phyloP scores from a whole-genome alignment of 495 filamentous ascomycete species.

The Talaromyces stipitatus region DNA sequence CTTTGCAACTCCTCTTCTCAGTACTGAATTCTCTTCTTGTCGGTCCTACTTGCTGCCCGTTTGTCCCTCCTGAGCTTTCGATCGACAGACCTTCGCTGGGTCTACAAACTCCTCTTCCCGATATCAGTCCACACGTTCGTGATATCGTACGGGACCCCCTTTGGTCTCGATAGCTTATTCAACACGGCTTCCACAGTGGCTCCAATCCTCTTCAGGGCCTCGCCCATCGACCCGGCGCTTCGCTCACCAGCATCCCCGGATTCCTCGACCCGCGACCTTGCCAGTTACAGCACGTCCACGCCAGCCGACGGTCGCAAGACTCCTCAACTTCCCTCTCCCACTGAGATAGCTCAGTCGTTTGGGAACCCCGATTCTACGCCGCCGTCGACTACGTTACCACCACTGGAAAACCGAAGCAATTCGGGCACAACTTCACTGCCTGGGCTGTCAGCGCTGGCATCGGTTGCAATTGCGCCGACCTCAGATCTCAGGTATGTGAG shows the following conservation, averaged over 20 bases:
- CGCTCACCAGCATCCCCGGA: conserved; percentile 37
- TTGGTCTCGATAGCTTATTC: conserved; percentile 9
- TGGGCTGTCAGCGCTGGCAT: conserved; percentile 54
- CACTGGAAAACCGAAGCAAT: conserved; percentile 15
- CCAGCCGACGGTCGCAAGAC: conserved; percentile 11
- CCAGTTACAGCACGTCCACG: conserved; percentile 20
- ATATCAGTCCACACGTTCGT: conserved; percentile 2
- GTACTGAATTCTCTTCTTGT: background rate
- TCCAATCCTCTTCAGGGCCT: conserved; percentile 45
- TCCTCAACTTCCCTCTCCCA: conserved; percentile 6
- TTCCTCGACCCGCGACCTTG: conserved; percentile 28
- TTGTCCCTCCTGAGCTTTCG: background rate
- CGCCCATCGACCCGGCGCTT: conserved; percentile 50
- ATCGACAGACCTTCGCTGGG: background rate
- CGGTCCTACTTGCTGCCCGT: background rate
- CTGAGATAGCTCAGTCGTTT: conserved; percentile 1
- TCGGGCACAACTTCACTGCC: conserved; percentile 43
- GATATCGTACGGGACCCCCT: background rate
- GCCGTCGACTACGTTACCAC: conserved; percentile 14
- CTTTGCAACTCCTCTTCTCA: background rate
- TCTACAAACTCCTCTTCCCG: background rate
- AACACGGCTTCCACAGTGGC: conserved; percentile 39
- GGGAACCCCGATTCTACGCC: conserved; percentile 1
- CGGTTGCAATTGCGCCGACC: conserved; percentile 51
- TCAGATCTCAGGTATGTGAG: conserved; percentile 19